Percentiles rank a stretch among this genome's conserved stretches.
phyloP scores from a whole-genome alignment of 139 green algal species.

The Choricystis sp. region DNA sequence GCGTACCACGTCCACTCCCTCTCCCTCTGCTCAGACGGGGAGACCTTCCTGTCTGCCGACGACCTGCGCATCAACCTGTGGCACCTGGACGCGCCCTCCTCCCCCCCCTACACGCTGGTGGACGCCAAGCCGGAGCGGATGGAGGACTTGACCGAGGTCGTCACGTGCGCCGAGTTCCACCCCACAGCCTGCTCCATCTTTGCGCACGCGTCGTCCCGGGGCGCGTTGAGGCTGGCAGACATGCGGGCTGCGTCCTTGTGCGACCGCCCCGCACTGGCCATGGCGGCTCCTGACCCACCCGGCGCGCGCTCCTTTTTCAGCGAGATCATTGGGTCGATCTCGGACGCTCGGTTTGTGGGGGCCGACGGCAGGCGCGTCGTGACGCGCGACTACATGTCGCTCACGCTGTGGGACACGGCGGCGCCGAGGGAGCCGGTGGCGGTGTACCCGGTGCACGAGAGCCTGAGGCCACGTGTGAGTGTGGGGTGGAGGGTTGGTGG shows the following conservation, averaged over 20 bases:
- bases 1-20: conserved; percentile 99
- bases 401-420: conserved; percentile 94
- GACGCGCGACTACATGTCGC: conserved; percentile 90
- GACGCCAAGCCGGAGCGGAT: conserved; percentile 98
- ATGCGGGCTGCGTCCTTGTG: conserved; percentile 78
- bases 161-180: conserved; percentile 92
- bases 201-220: conserved; percentile 86
- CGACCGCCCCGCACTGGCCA: conserved; percentile 39
- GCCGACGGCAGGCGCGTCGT: conserved; percentile 83
- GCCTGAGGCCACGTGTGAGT: conserved; percentile 51
- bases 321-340: conserved; percentile 92
- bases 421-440: conserved; percentile 72
- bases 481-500: conserved; percentile 4
- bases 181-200: conserved; percentile 77
- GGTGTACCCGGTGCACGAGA: conserved; percentile 84
- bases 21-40: conserved; percentile 66
- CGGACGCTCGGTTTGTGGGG: conserved; percentile 88
- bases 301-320: conserved; percentile 71
- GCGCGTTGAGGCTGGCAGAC: conserved; percentile 86
- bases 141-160: conserved; percentile 99
- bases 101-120: conserved; percentile 90
- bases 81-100: conserved; percentile 78
- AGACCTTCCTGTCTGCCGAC: conserved; percentile 91
- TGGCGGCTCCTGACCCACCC: background rate
- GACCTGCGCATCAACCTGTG: conserved; percentile 92